Conservation (phyloP, 1,139 yeast species). For the Saccharomycopsis hybrid region DNA sequence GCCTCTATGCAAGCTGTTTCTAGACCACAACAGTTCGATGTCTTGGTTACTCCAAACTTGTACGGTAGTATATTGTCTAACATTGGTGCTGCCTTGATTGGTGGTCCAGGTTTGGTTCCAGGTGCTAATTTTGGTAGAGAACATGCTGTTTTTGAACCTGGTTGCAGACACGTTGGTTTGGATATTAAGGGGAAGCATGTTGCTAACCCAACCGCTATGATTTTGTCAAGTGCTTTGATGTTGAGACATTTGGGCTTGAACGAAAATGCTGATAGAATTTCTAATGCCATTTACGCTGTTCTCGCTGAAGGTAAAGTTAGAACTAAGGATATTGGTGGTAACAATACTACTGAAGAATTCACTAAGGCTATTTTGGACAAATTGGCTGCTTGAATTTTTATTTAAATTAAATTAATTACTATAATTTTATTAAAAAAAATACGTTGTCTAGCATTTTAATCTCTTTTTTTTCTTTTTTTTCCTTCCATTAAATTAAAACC, state of each 20-base stretch:
- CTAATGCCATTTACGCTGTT: conserved; percentile 83
- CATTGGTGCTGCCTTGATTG: conserved; percentile 97
- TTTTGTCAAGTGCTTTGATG: conserved; percentile 83
- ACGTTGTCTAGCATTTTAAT: no score
- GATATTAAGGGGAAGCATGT: conserved; percentile 91
- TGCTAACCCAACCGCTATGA: conserved; percentile 98
- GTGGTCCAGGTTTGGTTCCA: conserved; percentile 98
- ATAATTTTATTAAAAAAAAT: no score
- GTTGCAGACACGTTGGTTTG: conserved; percentile 98
- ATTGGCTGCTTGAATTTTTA: background rate
- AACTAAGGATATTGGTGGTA: conserved; percentile 89
- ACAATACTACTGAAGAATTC: conserved; percentile 84
- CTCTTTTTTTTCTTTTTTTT: no score
- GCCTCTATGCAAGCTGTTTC: conserved; percentile 99
- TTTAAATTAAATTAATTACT: no score
- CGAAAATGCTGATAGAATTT: conserved; percentile 75
- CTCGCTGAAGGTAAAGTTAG: conserved; percentile 77
- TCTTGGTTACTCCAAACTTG: conserved; percentile 94
- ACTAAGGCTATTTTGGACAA: conserved; percentile 54
- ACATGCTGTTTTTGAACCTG: conserved; percentile 97
- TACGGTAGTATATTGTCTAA: conserved; percentile 96
- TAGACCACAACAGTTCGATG: conserved; percentile 96
- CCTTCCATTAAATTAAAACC: no score
- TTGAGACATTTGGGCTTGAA: conserved; percentile 92
- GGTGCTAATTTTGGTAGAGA: conserved; percentile 99